Conservation (phyloP, 1,139 yeast species). For the Nematodospora anomalae region DNA sequence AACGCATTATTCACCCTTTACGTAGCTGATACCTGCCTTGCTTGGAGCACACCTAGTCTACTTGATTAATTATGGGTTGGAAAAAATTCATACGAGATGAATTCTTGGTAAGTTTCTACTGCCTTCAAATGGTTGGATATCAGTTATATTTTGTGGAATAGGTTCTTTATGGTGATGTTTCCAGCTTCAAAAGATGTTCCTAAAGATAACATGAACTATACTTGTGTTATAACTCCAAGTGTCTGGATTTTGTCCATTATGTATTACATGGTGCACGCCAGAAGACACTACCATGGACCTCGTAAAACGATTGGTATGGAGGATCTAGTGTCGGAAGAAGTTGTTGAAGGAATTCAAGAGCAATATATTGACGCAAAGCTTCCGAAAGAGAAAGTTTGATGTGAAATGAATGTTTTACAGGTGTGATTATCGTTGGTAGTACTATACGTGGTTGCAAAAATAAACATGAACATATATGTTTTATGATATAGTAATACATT, state of each 20-base stretch:
- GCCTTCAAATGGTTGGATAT: constrained; percentile 21
- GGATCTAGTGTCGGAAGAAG: background rate
- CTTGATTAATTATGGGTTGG: constrained; percentile 45
- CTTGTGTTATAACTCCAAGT: constrained; percentile 34
- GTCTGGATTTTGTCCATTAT: constrained; percentile 30
- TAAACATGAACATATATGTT: too few species aligned
- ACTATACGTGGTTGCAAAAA: background rate
- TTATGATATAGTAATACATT: too few species aligned
- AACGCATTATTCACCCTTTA: constrained; percentile 54
- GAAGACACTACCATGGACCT: constrained; percentile 27
- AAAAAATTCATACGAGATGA: constrained; percentile 58
- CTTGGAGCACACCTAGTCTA: constrained; percentile 16
- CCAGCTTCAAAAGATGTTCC: constrained; percentile 29
- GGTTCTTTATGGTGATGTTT: constrained; percentile 40
- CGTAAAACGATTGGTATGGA: constrained; percentile 29
- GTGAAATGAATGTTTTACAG: background rate
- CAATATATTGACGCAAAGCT: constrained; percentile 3
- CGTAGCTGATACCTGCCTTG: constrained; percentile 54
- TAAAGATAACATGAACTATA: constrained; percentile 35
- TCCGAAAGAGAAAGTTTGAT: constrained; percentile 1
- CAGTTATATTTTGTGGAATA: constrained; percentile 28
- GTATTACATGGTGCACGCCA: constrained; percentile 30
- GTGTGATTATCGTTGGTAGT: too few species aligned
- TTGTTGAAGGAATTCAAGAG: constrained; percentile 6
- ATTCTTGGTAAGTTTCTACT: constrained; percentile 52